Percentiles rank a stretch among this genome's conserved stretches.
Conservation (phyloP, 305 asterid genomes). For the Rubia tinctorum region DNA sequence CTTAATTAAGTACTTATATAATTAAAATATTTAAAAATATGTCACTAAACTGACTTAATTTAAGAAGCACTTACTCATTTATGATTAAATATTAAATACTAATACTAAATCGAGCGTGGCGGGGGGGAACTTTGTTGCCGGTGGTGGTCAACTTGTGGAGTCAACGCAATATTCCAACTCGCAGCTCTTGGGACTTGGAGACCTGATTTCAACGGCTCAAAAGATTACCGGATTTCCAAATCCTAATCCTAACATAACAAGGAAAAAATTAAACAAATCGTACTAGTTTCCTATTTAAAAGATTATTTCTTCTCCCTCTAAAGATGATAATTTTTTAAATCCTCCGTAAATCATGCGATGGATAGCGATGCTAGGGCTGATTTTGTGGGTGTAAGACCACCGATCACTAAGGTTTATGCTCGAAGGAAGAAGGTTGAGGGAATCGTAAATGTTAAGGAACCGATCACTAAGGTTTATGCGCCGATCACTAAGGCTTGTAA, state of each 20-base stretch:
- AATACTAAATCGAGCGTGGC: no score
- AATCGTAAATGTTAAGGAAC: conserved; percentile 5
- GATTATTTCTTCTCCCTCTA: conserved; percentile 30
- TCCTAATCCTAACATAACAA: neutral
- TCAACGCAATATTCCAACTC: neutral
- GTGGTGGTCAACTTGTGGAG: no score
- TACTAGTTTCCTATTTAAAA: neutral
- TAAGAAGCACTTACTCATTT: no score
- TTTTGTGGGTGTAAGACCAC: neutral
- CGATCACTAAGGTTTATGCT: neutral
- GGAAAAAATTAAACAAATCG: neutral
- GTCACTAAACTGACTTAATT: no score
- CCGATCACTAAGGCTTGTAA: conserved; percentile 13
- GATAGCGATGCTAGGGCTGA: neutral
- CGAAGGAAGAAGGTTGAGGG: neutral
- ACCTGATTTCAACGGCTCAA: neutral
- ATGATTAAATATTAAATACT: no score
- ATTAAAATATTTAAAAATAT: no score
- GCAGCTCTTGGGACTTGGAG: neutral
- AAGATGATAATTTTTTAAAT: neutral
- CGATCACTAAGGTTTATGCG: conserved; percentile 32
- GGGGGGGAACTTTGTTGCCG: conserved; percentile 28
- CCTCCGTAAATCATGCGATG: neutral
- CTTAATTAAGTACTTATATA: no score
- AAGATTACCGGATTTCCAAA: neutral